These are phyloP conservation scores for Neohortaea acidophila DNA, from an alignment of 495 filamentous ascomycete species.

Conservation along the genomic window DNA sequence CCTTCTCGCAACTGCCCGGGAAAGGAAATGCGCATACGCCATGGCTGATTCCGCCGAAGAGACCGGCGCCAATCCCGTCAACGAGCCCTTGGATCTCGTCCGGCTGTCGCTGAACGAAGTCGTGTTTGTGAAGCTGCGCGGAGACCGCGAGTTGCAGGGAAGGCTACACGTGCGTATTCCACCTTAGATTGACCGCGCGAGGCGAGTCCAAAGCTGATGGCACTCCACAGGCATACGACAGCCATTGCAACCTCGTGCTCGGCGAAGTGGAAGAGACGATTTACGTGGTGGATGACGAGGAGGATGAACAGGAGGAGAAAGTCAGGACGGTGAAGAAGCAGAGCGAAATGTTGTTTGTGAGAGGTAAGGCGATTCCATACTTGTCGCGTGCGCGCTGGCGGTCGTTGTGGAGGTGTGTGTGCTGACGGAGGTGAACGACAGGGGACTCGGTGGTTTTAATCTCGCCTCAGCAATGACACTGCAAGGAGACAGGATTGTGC, in stretches of 20 bases:
- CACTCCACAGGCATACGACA: conserved; percentile 95
- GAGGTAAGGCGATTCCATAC: conserved; percentile 46
- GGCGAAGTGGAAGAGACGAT: conserved; percentile 96
- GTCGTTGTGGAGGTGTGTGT: background rate
- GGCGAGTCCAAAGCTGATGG: no score
- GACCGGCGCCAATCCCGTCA: conserved; percentile 40
- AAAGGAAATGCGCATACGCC: conserved; percentile 8
- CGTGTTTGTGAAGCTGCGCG: conserved; percentile 91
- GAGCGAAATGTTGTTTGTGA: conserved; percentile 97
- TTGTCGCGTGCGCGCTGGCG: background rate
- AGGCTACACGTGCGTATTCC: conserved; percentile 61
- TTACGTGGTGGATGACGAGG: conserved; percentile 69
- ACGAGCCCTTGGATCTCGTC: conserved; percentile 88
- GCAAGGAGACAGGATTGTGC: no score
- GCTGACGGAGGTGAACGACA: conserved; percentile 25
- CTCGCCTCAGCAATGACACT: conserved; percentile 29
- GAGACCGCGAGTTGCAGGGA: conserved; percentile 89
- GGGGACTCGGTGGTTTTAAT: conserved; percentile 95
- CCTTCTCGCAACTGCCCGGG: background rate
- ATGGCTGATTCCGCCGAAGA: conserved; percentile 20
- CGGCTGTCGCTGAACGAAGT: conserved; percentile 85
- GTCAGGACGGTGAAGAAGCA: conserved; percentile 58
- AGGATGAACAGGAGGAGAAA: conserved; percentile 64
- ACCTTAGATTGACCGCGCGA: no score
- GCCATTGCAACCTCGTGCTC: conserved; percentile 94